Evolutionary conservation across 306 rosid species (phyloP).

Genomic region (Nissolia schottii): DNA sequence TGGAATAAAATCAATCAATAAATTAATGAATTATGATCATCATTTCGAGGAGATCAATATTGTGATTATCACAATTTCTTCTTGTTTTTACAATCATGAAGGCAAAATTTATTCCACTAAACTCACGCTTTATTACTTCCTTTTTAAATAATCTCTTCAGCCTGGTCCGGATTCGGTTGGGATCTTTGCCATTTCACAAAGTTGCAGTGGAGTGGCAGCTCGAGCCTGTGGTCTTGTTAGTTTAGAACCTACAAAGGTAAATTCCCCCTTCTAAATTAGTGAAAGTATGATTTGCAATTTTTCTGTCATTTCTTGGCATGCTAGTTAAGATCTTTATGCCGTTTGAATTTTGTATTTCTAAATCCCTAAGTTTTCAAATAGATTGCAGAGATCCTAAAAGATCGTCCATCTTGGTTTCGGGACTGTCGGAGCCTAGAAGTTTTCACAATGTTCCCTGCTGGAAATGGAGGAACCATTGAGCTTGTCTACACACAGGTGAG

Average conservation of each 20-base stretch:
- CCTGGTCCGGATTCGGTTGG: conserved; percentile 99
- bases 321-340: not conserved
- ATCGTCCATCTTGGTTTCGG: conserved; percentile 97
- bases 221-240: conserved; percentile 99
- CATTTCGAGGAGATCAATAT: not conserved
- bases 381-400: conserved; percentile 99
- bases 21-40: not conserved
- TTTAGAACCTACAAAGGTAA: conserved; percentile 90
- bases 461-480: conserved; percentile 91
- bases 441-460: conserved; percentile 90
- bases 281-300: not conserved
- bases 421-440: conserved; percentile 97
- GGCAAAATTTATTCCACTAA: not conserved
- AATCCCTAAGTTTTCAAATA: conserved; percentile 18
- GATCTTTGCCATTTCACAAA: conserved; percentile 97
- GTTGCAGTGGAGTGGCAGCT: conserved; percentile 99
- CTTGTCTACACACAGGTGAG: conserved; percentile 91
- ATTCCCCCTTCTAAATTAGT: not conserved
- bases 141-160: conserved; percentile 27
- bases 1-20: too few relatives aligned
- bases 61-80: not conserved
- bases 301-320: not conserved
- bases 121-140: not conserved
- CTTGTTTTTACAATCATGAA: not conserved
- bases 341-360: conserved; percentile 14